phyloP scores from a whole-genome alignment of 179 eudicot genomes.

The Sideroxylon spinosum region DNA sequence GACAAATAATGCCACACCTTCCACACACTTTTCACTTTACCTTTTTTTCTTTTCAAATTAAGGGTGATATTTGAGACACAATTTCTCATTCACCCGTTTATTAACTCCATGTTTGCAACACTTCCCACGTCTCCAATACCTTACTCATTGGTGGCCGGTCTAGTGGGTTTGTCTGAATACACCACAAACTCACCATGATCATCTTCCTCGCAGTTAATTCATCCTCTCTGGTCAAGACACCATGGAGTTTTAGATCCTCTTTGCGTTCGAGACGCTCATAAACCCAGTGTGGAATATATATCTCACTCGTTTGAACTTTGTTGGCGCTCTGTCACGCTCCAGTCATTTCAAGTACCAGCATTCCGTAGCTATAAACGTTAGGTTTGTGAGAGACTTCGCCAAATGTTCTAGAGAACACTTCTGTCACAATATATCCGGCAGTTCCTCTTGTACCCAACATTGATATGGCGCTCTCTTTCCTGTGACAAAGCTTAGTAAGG shows the following conservation, averaged over 20 bases:
- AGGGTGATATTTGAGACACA: too few relatives aligned
- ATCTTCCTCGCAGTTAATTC: slow-evolving; percentile 20
- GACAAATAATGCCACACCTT: too few relatives aligned
- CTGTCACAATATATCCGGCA: slow-evolving; percentile 38
- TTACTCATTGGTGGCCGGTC: slow-evolving; percentile 1
- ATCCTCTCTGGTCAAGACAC: slow-evolving; percentile 16
- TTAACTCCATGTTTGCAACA: too few relatives aligned
- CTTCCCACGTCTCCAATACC: slow-evolving; percentile 9
- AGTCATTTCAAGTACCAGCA: slow-evolving; percentile 34
- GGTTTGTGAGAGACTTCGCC: slow-evolving; percentile 30
- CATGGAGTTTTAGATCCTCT: slow-evolving; percentile 8
- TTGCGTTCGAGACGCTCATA: slow-evolving; percentile 20
- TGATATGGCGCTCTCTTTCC: slow-evolving; percentile 20
- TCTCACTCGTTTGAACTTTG: slow-evolving; percentile 1
- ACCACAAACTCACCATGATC: slow-evolving; percentile 34
- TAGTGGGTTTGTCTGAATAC: slow-evolving; percentile 19
- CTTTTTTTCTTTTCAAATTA: too few relatives aligned
- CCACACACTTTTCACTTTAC: too few relatives aligned
- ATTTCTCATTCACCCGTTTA: too few relatives aligned
- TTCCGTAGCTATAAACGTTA: slow-evolving; percentile 34
- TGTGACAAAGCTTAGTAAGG: slow-evolving; percentile 20
- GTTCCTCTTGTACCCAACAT: slow-evolving; percentile 33
- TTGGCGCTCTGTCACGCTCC: slow-evolving; percentile 17
- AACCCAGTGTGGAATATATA: slow-evolving; percentile 30
- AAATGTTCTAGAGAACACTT: slow-evolving; percentile 29